A percentile compares a stretch with the other conserved stretches of the same genome.
Conservation (phyloP, 1,284 basidiomycete genomes). For the Neolentinus lepideus region DNA sequence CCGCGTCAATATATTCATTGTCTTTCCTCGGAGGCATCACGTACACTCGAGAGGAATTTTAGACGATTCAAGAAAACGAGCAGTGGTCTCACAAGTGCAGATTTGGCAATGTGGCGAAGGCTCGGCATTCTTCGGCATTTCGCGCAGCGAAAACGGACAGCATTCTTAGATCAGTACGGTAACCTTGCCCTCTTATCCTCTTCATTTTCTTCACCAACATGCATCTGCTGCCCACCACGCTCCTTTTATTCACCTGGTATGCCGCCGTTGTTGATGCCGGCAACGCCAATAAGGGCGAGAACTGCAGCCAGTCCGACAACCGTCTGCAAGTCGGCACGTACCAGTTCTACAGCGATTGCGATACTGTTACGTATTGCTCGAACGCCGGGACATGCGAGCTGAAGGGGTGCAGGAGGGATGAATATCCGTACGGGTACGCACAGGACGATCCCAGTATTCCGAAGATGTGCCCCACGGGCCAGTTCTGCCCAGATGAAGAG, state of each 20-base stretch:
- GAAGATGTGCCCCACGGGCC: constrained; percentile 47
- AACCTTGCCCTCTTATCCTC: too few relatives aligned
- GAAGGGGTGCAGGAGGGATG: constrained; percentile 70
- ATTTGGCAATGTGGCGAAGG: background rate
- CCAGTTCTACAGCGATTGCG: constrained; percentile 74
- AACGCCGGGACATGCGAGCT: constrained; percentile 47
- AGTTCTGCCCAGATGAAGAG: constrained; percentile 84
- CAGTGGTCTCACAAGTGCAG: background rate
- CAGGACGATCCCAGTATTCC: constrained; percentile 40
- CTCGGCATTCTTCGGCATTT: background rate
- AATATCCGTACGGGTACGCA: constrained; percentile 66
- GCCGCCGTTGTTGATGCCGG: background rate
- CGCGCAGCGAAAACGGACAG: background rate
- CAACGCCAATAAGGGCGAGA: constrained; percentile 29
- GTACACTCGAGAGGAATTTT: background rate
- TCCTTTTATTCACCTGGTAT: constrained; percentile 1
- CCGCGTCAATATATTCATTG: constrained; percentile 31
- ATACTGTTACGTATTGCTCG: constrained; percentile 61
- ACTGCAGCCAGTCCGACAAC: constrained; percentile 49
- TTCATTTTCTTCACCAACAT: background rate
- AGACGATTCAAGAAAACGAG: background rate
- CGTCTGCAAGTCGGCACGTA: constrained; percentile 69
- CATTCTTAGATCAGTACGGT: too few relatives aligned
- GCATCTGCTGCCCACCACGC: background rate
- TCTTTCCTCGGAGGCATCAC: constrained; percentile 19